Evolutionary conservation across 345 rosid genomes (phyloP), one percentile per base, ranked within the genome.

Genomic region (Eutrema yunnanense): DNA sequence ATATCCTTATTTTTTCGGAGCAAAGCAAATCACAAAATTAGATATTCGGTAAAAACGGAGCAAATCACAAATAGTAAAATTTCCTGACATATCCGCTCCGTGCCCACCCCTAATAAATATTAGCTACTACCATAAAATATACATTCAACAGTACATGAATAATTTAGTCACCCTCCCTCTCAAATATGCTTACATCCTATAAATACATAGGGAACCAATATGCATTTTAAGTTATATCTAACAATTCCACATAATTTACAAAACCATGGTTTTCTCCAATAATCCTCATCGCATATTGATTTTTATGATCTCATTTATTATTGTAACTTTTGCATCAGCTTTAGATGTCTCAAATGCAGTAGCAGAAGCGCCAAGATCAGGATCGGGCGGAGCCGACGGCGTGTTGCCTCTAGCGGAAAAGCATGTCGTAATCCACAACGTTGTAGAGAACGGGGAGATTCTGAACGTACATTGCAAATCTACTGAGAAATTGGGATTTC

Each of bases 381-480:
- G 16, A 47, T 30, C 49, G 16, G 40, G 12, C 5, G 22, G 22
- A 19, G 11, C 4, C 0, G 34, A 53, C 5, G 62, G 63, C 3
- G 13, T 63, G 0, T 54, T 63, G 7, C 64, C 70, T 44, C 32
- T 73, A 43, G 41, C 70, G 1, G 0, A 2, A 44, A 73, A 73
- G 2, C 57, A 73, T 73, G 41, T 73, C 0, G 27, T 63, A 53
- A 36, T 72, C 32, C 38, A 2, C 12, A 72, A 72, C 14, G 6
- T 26, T 6, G 27, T 66, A 9, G 4, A 9, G 46, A 4, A 0
- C 40, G 9, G 2, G 4, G 1, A 62, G 36, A 44, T 1, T 26
- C 7, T 72, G 2, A 53, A 72, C 44, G 55, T 26, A 22, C 63
- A 72, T 36, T 64, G 70, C 48, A 73, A 2, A 27, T 63, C 76